Evolutionary conservation across 2,329 filamentous ascomycete species (phyloP).

Genomic region (Penicillium sp.): DNA sequence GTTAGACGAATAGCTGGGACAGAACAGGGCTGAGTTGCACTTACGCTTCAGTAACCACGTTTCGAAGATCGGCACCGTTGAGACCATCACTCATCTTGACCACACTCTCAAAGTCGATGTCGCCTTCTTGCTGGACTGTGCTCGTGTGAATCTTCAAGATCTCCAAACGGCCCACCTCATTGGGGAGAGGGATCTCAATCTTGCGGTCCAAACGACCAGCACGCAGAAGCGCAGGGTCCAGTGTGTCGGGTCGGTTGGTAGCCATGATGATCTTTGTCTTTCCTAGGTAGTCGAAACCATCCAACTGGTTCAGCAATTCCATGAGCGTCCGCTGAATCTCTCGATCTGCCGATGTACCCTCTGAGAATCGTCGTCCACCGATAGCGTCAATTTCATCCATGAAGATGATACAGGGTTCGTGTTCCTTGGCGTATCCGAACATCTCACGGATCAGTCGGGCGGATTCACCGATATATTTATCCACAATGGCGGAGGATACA

Average conservation of each 20-base stretch:
- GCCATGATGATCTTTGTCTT: constrained; percentile 99
- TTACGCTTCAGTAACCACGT: constrained; percentile 98
- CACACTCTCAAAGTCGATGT: constrained; percentile 98
- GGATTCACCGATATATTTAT: constrained; percentile 99
- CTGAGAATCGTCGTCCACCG: constrained; percentile 91
- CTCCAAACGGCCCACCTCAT: constrained; percentile 93
- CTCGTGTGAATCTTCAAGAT: constrained; percentile 96
- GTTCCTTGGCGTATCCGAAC: constrained; percentile 99
- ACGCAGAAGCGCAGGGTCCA: constrained; percentile 89
- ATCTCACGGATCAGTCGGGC: constrained; percentile 96
- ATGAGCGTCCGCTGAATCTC: constrained; percentile 98
- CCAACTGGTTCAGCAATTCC: constrained; percentile 97
- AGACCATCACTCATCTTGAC: constrained; percentile 99
- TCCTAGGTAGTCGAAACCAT: constrained; percentile 98
- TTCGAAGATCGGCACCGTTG: constrained; percentile 95
- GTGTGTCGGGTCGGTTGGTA: constrained; percentile 94
- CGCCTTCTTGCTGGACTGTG: constrained; percentile 84
- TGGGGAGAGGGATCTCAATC: constrained; percentile 95
- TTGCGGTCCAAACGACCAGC: constrained; percentile 94
- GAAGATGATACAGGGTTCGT: constrained; percentile 99
- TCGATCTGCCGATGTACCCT: constrained; percentile 94
- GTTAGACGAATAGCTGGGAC: constrained; percentile 18
- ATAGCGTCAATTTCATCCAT: constrained; percentile 99
- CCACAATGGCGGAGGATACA: constrained; percentile 96
- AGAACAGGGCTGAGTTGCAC: constrained; percentile 42